Evolutionary conservation across 2,329 filamentous ascomycete species (phyloP).

Genomic region (Teratosphaeria destructans): DNA sequence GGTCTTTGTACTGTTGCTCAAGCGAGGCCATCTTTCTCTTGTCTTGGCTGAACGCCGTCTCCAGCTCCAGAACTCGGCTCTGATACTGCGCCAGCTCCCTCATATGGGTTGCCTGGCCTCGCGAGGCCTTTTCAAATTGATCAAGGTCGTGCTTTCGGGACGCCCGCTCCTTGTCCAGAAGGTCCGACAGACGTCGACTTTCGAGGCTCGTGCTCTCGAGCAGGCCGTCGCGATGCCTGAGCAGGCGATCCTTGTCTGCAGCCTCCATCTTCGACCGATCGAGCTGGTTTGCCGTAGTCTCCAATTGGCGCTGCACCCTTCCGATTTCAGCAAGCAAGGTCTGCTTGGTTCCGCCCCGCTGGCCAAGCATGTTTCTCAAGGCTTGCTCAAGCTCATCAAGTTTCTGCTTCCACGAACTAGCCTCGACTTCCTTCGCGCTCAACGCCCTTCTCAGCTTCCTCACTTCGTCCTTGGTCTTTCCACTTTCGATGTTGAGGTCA

Average conservation of each 20-base stretch:
- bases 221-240: constrained; percentile 79
- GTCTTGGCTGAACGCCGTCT: constrained; percentile 66
- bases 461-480: constrained; percentile 74
- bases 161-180: constrained; percentile 83
- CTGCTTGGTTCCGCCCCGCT: constrained; percentile 75
- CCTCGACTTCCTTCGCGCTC: constrained; percentile 75
- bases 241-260: constrained; percentile 80
- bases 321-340: constrained; percentile 73
- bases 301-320: constrained; percentile 79
- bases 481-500: constrained; percentile 78
- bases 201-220: constrained; percentile 85
- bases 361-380: constrained; percentile 75
- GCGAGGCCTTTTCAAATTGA: constrained; percentile 78
- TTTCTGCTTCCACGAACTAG: constrained; percentile 81
- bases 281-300: constrained; percentile 72
- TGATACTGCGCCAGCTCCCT: constrained; percentile 79
- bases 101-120: constrained; percentile 77
- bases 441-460: constrained; percentile 73
- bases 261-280: constrained; percentile 66
- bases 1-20: constrained; percentile 73
- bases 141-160: constrained; percentile 77
- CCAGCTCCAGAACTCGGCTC: constrained; percentile 73
- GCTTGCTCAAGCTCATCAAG: constrained; percentile 83
- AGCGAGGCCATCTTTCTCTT: constrained; percentile 64
- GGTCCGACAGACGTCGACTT: constrained; percentile 69